Evolutionary conservation across 768 basidiomycete species (phyloP).

Genomic region (Tephrocybe rancida): DNA sequence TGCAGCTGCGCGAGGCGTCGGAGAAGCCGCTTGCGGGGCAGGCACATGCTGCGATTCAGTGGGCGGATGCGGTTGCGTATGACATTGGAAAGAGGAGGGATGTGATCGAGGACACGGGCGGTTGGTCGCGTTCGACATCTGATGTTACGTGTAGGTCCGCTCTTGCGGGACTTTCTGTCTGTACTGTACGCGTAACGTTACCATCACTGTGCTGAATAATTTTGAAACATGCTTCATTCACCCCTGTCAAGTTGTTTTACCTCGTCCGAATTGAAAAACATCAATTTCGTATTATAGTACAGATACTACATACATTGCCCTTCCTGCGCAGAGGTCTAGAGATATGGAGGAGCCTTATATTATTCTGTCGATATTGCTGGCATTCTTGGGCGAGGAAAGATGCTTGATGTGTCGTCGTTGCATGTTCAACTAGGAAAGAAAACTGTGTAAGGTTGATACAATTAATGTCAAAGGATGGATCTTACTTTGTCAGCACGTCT

Average conservation of each 20-base stretch:
- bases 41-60: conserved; percentile 51
- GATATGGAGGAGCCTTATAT: conserved; percentile 1
- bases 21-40: conserved; percentile 61
- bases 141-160: too few species aligned
- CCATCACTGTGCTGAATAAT: too few species aligned
- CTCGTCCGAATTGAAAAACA: too few species aligned
- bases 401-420: not conserved
- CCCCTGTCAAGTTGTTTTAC: too few species aligned
- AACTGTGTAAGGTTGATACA: not conserved
- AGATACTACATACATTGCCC: too few species aligned
- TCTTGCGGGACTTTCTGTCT: too few species aligned
- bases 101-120: conserved; percentile 68
- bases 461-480: not conserved
- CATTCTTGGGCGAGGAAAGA: not conserved
- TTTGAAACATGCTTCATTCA: too few species aligned
- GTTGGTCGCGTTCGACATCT: too few species aligned
- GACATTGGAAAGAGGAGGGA: conserved; percentile 59
- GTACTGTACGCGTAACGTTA: too few species aligned
- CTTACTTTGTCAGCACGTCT: conserved; percentile 14
- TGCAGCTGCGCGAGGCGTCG: conserved; percentile 58
- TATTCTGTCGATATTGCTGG: not conserved
- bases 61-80: conserved; percentile 56
- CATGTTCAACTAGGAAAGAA: not conserved
- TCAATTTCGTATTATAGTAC: too few species aligned
- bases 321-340: too few species aligned